phyloP scores from a whole-genome alignment of 768 basidiomycete genomes.

The Leccinum aurantiacum region DNA sequence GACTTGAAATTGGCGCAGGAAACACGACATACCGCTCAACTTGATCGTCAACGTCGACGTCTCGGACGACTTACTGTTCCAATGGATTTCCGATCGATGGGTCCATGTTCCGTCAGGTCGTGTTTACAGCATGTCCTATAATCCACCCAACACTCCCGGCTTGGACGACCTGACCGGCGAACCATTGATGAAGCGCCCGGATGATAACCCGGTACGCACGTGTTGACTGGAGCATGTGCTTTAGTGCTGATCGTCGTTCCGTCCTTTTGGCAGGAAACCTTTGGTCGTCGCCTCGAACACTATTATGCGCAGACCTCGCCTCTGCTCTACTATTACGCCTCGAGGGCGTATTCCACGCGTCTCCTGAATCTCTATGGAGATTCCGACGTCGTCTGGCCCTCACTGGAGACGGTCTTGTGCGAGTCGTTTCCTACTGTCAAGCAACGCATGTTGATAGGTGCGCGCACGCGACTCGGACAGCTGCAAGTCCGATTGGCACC shows the following conservation, averaged over 20 bases:
- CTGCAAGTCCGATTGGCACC: constrained; percentile 17
- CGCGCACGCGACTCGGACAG: constrained; percentile 19
- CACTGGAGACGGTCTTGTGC: constrained; percentile 61
- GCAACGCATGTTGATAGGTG: constrained; percentile 40
- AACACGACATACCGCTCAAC: constrained; percentile 62
- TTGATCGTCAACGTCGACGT: constrained; percentile 83
- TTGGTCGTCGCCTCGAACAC: constrained; percentile 67
- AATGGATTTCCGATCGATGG: constrained; percentile 84
- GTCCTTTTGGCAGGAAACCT: constrained; percentile 56
- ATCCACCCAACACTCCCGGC: constrained; percentile 74
- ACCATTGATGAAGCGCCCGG: constrained; percentile 73
- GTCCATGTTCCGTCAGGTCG: constrained; percentile 83
- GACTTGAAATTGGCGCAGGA: constrained; percentile 38
- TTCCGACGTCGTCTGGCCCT: constrained; percentile 82
- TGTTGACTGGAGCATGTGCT: not conserved
- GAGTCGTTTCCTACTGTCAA: constrained; percentile 54
- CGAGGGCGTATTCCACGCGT: constrained; percentile 42
- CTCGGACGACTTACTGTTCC: constrained; percentile 75
- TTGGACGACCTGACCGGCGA: constrained; percentile 86
- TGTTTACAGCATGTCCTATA: constrained; percentile 85
- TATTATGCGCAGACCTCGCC: constrained; percentile 83
- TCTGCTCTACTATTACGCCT: constrained; percentile 67
- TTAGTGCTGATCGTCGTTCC: constrained; percentile 11
- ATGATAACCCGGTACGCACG: constrained; percentile 76
- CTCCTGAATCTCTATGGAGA: constrained; percentile 60